Evolutionary conservation across 2,329 filamentous ascomycete genomes (phyloP).

Genomic region (Metarhizium guizhouense): DNA sequence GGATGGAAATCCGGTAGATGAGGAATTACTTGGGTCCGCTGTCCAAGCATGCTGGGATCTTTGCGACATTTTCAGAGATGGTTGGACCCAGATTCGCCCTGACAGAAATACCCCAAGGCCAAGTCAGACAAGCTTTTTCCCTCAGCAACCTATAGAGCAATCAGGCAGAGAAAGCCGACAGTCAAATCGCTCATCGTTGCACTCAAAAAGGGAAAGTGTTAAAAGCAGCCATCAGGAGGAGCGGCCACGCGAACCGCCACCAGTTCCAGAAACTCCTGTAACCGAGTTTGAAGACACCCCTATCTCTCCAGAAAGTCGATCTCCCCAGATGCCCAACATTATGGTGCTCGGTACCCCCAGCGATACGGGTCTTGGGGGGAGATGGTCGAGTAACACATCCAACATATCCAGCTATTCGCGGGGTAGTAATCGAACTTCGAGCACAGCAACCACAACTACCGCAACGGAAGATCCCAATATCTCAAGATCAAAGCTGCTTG

Average conservation of each 20-base stretch:
- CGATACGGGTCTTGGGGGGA: slow-evolving; percentile 49
- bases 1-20: slow-evolving; percentile 64
- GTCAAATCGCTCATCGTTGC: slow-evolving; percentile 41
- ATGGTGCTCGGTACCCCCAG: slow-evolving; percentile 68
- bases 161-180: slow-evolving; percentile 38
- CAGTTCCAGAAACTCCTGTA: slow-evolving; percentile 78
- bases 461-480: slow-evolving; percentile 68
- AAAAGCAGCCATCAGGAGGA: slow-evolving; percentile 38
- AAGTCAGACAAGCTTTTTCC: slow-evolving; percentile 64
- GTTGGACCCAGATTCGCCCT: slow-evolving; percentile 81
- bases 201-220: slow-evolving; percentile 44
- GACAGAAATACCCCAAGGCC: slow-evolving; percentile 80
- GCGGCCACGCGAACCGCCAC: slow-evolving; percentile 35
- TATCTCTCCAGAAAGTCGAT: slow-evolving; percentile 70
- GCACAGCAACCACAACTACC: slow-evolving; percentile 63
- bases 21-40: slow-evolving; percentile 77
- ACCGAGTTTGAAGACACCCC: slow-evolving; percentile 92
- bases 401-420: slow-evolving; percentile 75
- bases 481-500: slow-evolving; percentile 65
- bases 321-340: slow-evolving; percentile 74
- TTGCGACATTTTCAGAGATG: slow-evolving; percentile 85
- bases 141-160: slow-evolving; percentile 38
- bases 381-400: slow-evolving; percentile 77
- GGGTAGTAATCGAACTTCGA: slow-evolving; percentile 54
- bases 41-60: slow-evolving; percentile 93